A percentile compares a stretch with the other conserved stretches of the same genome.
Conservation (phyloP, 768 basidiomycete species). For the Daedaleopsis sinensis region DNA sequence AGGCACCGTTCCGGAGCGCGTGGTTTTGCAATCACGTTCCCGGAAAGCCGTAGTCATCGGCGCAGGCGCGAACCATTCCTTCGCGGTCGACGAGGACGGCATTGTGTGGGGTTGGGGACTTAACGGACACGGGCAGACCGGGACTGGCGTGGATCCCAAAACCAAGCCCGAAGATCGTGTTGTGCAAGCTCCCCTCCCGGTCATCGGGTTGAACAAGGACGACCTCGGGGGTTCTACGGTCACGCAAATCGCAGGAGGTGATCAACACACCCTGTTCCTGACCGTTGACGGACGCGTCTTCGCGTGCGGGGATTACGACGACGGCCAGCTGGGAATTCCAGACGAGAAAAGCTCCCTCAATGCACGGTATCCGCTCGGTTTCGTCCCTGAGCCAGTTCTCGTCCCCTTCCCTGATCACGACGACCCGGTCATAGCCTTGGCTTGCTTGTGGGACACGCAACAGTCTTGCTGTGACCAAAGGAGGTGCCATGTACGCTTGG, state of each 20-base stretch:
- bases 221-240: constrained; percentile 57
- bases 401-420: constrained; percentile 60
- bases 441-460: constrained; percentile 61
- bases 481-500: constrained; percentile 72
- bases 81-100: constrained; percentile 47
- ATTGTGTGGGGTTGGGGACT: constrained; percentile 51
- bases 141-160: constrained; percentile 20
- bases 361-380: constrained; percentile 49
- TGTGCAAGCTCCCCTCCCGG: constrained; percentile 60
- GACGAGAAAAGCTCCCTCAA: constrained; percentile 67
- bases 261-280: constrained; percentile 87
- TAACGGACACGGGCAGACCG: constrained; percentile 47
- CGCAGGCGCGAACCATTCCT: constrained; percentile 46
- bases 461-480: constrained; percentile 64
- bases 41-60: constrained; percentile 44
- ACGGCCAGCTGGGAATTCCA: constrained; percentile 75
- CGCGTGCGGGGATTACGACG: constrained; percentile 80
- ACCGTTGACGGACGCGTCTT: constrained; percentile 80
- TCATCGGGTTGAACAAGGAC: constrained; percentile 57
- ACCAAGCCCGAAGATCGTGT: background rate
- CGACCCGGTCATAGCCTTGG: constrained; percentile 64
- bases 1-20: constrained; percentile 44
- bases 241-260: constrained; percentile 77
- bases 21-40: constrained; percentile 34
- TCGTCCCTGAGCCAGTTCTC: constrained; percentile 62